Conservation (phyloP, 345 rosid species). For the Turritis glabra region DNA sequence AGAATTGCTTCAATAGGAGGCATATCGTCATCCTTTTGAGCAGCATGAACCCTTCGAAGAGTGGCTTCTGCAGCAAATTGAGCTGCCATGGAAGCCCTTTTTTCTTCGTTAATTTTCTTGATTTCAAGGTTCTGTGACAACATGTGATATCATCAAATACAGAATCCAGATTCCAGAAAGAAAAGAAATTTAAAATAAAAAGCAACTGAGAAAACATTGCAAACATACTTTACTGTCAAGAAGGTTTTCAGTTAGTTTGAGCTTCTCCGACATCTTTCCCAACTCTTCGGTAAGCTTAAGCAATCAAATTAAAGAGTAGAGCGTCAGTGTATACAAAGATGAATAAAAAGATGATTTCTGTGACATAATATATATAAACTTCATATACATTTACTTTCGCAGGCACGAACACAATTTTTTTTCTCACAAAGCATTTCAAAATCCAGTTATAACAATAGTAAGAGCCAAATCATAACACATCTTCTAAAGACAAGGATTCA, state of each 20-base stretch:
- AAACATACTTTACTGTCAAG: constrained; percentile 77
- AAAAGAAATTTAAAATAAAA: background rate
- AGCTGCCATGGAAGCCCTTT: constrained; percentile 99
- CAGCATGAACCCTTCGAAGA: constrained; percentile 98
- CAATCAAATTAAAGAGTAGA: constrained; percentile 29
- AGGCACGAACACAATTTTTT: background rate
- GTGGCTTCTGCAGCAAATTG: constrained; percentile 99
- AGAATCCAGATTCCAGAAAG: background rate
- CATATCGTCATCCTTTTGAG: constrained; percentile 99
- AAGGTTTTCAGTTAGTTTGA: constrained; percentile 78
- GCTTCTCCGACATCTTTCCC: constrained; percentile 89
- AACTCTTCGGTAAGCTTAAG: constrained; percentile 88
- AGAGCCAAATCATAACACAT: background rate
- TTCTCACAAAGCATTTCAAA: background rate
- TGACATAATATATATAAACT: background rate
- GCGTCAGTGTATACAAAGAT: constrained; percentile 20
- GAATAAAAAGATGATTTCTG: background rate
- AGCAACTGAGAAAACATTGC: constrained; percentile 2
- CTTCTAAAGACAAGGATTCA: background rate
- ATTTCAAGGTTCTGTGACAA: constrained; percentile 85
- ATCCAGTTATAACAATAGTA: background rate
- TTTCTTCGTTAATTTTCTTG: constrained; percentile 95
- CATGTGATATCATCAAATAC: constrained; percentile 17
- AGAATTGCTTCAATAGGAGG: constrained; percentile 99
- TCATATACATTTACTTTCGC: background rate